Evolutionary conservation across 352 stramenopile genomes (phyloP), one percentile per base, ranked within the genome.

Genomic region (Phytophthora palmivora): DNA sequence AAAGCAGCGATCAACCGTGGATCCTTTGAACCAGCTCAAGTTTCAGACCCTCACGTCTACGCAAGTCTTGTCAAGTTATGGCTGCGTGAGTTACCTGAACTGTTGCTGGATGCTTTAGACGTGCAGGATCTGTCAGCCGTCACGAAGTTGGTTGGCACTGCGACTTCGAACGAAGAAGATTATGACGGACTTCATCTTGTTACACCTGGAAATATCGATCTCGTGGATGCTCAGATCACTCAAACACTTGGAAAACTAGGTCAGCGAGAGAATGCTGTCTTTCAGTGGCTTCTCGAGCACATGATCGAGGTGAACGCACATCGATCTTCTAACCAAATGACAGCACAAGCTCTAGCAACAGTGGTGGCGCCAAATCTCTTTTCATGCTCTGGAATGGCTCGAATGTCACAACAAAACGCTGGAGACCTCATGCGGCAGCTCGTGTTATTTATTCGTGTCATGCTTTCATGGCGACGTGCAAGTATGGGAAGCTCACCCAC

Each of bases 241-340:
- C 36, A 10, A n/a, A 43, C 67, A 24, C 49, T 84, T 21, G 37
- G 15, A 18, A 74, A 78, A 32, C 46, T 89, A 3, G 53, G 64
- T 0, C 1, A n/a, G 0, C 54, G 65, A 14, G 70, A 87, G 39
- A 58, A 67, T 18, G 63, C 57, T 0, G 71, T 91, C 9, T 55
- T 91, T 9, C 68, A 86, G 9, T 89, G 82, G 82, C 68, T 91
- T n/a, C 67, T 88, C 3, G 79, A 89, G 54, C 82, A 91, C 65
- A 77, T 82, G 73, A 53, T 86, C 8, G 79, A 91, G 41, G 75
- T 91, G 41, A 62, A 73, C 5, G 34, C 57, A 0, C 48, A 82
- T 42, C 64, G 58, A 24, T 16, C 33, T 11, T 44, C 33, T 14
- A 91, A 91, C 66, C 67, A 62, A 7, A 91, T 91, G 82, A 81